Percentiles rank a stretch among this genome's conserved stretches.
Evolutionary conservation across 139 green algal species (phyloP).

Genomic region (Limnomonas spitsbergensis): DNA sequence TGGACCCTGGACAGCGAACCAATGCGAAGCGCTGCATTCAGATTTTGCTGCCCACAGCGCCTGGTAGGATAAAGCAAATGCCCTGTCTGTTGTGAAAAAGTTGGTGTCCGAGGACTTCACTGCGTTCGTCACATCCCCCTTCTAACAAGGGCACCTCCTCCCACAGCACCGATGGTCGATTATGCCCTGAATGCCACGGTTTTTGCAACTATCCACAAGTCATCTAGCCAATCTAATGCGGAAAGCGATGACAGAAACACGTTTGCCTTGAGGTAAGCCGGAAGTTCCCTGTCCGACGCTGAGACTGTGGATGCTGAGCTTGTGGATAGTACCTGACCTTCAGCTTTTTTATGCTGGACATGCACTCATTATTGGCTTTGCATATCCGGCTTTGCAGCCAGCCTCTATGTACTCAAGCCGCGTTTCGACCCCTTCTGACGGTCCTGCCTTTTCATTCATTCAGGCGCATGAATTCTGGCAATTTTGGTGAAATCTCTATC

Average conservation of each 20-base stretch:
- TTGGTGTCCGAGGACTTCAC: too few relatives aligned
- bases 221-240: background rate
- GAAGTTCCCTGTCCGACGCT: too few relatives aligned
- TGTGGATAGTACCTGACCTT: too few relatives aligned
- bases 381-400: too few relatives aligned
- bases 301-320: too few relatives aligned
- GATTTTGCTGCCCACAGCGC: background rate
- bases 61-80: background rate
- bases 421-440: too few relatives aligned
- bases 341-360: too few relatives aligned
- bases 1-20: background rate
- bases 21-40: background rate
- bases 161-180: background rate
- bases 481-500: conserved; percentile 4
- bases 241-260: background rate
- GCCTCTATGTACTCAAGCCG: too few relatives aligned
- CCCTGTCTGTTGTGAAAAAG: background rate
- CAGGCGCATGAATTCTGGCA: background rate
- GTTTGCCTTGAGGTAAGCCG: background rate
- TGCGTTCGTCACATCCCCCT: too few relatives aligned
- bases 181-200: background rate
- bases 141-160: too few relatives aligned
- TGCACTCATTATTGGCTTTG: too few relatives aligned
- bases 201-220: background rate
- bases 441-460: too few relatives aligned